Base-by-base conservation (phyloP, 352 stramenopile species). In the Phytophthora nicotianae region DNA sequence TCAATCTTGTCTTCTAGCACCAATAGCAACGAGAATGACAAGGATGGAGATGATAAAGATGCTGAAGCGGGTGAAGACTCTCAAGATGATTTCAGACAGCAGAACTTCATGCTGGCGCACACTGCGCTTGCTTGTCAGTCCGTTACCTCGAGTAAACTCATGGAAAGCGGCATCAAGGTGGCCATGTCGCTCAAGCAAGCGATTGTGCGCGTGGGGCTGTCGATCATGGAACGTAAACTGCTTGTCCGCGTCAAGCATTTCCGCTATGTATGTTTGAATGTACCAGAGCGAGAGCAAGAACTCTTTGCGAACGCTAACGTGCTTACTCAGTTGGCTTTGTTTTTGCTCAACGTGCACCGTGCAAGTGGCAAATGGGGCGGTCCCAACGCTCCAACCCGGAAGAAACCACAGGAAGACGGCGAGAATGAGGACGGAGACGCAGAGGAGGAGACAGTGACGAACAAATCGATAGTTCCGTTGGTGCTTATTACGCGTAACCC, bases 201-300 rank as follows among this genome's bases (percentile, higher is more conserved):
- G 11, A 97, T 99, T 58, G 88, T 98, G 23, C 72, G 90, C 7
- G 96, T 98, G 8, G 97, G 94, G 4, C 86, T 98, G 11, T 97
- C 88, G 19, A 96, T 99, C 53, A 91, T 98, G 63, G 96, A 99
- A 51, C 90, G 96, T 10, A 97, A 97, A 58, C 88, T 95, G 23
- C 96, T 99, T 14, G 92, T 96, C 16, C 83, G 93, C 7, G 90
- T 98, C 10, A 98, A 97, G 65, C 95, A 99, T 71, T 99, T 99
- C 64, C 94, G 97, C 13, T 99, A 99, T 71, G 96, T 98, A 5
- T 98, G 97, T 52, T 67, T 99, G 19, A 90, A 95, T 33, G 86
- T 96, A 0, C 74, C 79, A 0, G 86, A 97, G 47, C 72, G 83
- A 20, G 89, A 95, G 29, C 81, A 93, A 50, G 72, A 89, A 46